phyloP scores from a whole-genome alignment of 1,284 basidiomycete genomes.

The Rhizoctonia solani region DNA sequence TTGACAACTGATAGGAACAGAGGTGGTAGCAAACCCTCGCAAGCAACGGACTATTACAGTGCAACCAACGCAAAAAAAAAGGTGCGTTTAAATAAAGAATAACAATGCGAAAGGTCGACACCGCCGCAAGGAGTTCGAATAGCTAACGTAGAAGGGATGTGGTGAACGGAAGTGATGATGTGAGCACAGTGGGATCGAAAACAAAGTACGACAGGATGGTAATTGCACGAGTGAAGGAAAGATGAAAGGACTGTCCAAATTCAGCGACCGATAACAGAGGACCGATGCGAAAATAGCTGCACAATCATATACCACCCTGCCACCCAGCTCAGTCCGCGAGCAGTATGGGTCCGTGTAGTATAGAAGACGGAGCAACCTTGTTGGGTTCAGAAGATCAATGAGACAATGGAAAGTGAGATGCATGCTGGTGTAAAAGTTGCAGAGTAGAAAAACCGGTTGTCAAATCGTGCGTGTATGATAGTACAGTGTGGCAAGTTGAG shows the following conservation, averaged over 20 bases:
- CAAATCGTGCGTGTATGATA: slow-evolving; percentile 31
- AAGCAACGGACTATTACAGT: slow-evolving; percentile 24
- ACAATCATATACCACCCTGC: not conserved
- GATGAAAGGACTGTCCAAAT: slow-evolving; percentile 29
- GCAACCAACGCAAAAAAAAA: slow-evolving; percentile 17
- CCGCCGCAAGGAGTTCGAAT: slow-evolving; percentile 25
- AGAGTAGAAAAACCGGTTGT: slow-evolving; percentile 28
- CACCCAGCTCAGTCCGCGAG: slow-evolving; percentile 24
- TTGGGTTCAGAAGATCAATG: slow-evolving; percentile 29
- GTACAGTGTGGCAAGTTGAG: slow-evolving; percentile 32
- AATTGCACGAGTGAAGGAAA: slow-evolving; percentile 21
- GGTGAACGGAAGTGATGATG: not conserved
- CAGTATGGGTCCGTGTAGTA: slow-evolving; percentile 21
- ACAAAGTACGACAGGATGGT: slow-evolving; percentile 16
- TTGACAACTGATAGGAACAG: slow-evolving; percentile 17
- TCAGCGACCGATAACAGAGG: slow-evolving; percentile 30
- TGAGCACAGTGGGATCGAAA: slow-evolving; percentile 33
- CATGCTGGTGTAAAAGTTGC: slow-evolving; percentile 32
- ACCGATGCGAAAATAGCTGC: slow-evolving; percentile 1
- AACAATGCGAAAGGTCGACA: slow-evolving; percentile 24
- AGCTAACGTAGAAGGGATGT: slow-evolving; percentile 19
- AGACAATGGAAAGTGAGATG: slow-evolving; percentile 29
- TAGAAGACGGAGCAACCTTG: slow-evolving; percentile 30
- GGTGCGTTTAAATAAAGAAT: slow-evolving; percentile 19
- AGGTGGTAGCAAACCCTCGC: slow-evolving; percentile 15